Evolutionary conservation across 331 rosid species (phyloP), one percentile per base, ranked within the genome.

Genomic region (Ulmus americana): DNA sequence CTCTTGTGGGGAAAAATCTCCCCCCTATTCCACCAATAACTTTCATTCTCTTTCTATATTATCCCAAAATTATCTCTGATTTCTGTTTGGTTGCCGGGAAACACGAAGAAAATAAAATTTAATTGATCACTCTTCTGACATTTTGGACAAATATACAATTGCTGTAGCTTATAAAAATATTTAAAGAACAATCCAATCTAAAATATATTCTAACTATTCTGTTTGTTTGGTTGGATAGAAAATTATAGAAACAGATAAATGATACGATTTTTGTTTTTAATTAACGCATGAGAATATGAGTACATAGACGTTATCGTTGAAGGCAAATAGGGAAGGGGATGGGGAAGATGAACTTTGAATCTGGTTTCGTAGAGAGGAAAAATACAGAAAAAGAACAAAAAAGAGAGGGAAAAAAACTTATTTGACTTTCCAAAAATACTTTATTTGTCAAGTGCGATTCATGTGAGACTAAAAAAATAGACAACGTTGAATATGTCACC

Each of bases 1-100:
- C 82, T 85, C 97, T 60, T 91, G 84, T 59, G 89, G 98, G 98
- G 91, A 85, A 49, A 92, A 92, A 70, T 79, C 88, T 0, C 65
- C 82, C 42, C 71, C 78, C 43, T 73, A 15, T 71, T 95, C 88
- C 38, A 76, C 91, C 0, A 96, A 96, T 89, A 85, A 16, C 41
- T 45, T 22, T 10, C 62, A n/a, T 39, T n/a, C 44, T 46, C 44
- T 28, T 7, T 73, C 60, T 43, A 12, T 28, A 45, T 40, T 18
- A 4, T 13, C 0, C 20, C 10, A 28, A 39, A 16, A 6, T 49
- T 18, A 12, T 3, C 0, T 12, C 11, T 20, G n/a, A 44, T 16
- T 51, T 2, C 59, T 46, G 59, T 76, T 71, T 64, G 53, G 49
- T 51, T 35, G 50, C 63, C 20, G 55, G 20, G 55, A 63, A 44